Evolutionary conservation across 2,329 filamentous ascomycete species (phyloP).

Genomic region (Akanthomyces muscarius): DNA sequence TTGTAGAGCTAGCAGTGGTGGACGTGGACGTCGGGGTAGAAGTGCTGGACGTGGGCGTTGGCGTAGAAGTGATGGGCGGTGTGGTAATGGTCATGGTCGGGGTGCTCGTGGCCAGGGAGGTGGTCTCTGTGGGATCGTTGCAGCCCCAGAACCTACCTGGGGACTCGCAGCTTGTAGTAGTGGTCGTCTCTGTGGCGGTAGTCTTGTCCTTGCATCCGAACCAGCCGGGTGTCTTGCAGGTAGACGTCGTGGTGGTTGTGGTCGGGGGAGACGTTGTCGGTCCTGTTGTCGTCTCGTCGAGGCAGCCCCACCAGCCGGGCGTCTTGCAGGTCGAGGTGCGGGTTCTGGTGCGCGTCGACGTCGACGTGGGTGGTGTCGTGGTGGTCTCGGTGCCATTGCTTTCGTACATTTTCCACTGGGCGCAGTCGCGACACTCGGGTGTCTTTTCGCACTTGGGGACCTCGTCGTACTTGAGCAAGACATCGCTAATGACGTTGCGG

Average conservation of each 20-base stretch:
- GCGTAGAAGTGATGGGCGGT: constrained; percentile 48
- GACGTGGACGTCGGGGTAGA: constrained; percentile 33
- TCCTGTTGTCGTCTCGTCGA: constrained; percentile 60
- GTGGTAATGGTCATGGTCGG: constrained; percentile 32
- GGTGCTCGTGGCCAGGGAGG: constrained; percentile 24
- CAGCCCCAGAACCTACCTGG: constrained; percentile 58
- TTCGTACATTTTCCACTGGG: constrained; percentile 89
- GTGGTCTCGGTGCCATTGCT: constrained; percentile 82
- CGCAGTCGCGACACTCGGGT: constrained; percentile 81
- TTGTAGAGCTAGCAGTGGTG: constrained; percentile 29
- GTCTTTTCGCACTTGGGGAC: constrained; percentile 75
- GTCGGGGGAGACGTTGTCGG: constrained; percentile 33
- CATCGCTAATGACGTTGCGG: constrained; percentile 78
- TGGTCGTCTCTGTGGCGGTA: constrained; percentile 28
- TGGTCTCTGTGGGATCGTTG: constrained; percentile 36
- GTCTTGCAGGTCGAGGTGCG: constrained; percentile 85
- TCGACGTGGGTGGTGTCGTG: constrained; percentile 41
- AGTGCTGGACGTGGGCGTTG: constrained; percentile 25
- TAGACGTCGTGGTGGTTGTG: constrained; percentile 48
- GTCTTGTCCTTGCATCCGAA: constrained; percentile 58
- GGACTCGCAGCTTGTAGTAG: constrained; percentile 29
- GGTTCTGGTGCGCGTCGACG: constrained; percentile 60
- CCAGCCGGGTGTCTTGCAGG: constrained; percentile 61
- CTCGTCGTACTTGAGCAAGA: constrained; percentile 76
- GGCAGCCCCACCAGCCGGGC: constrained; percentile 85